A percentile compares a stretch with the other conserved stretches of the same genome.
Evolutionary conservation across 2,329 filamentous ascomycete species (phyloP).

Genomic region (Rutstroemia sp.): DNA sequence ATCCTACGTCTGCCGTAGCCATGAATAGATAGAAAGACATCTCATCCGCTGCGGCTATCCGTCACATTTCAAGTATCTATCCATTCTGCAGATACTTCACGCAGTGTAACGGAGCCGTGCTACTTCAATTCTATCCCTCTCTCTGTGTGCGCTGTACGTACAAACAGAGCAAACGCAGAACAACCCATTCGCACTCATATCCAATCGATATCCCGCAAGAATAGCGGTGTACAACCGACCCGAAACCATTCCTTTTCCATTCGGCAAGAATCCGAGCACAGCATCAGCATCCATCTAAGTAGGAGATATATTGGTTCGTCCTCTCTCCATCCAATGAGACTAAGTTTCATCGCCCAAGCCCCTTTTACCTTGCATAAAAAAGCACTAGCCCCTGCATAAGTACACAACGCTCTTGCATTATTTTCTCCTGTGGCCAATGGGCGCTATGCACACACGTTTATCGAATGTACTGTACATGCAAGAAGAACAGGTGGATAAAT

Average conservation of each 20-base stretch:
- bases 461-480: not conserved
- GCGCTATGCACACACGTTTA: not conserved
- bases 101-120: not conserved
- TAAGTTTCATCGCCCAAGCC: not conserved
- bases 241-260: not conserved
- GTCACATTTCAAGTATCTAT: not conserved
- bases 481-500: too few species aligned
- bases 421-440: not conserved
- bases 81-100: not conserved
- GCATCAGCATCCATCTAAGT: not conserved
- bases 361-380: not conserved
- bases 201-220: not conserved
- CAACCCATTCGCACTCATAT: not conserved
- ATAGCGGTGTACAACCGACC: not conserved
- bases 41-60: not conserved
- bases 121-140: not conserved
- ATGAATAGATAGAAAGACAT: not conserved
- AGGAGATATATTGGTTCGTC: not conserved
- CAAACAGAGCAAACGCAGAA: not conserved
- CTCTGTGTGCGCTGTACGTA: too few species aligned
- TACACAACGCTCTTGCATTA: not conserved
- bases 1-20: not conserved
- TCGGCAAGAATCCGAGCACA: not conserved
- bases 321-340: not conserved
- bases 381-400: not conserved